A percentile compares a stretch with the other conserved stretches of the same genome.
phyloP scores from a whole-genome alignment of 495 filamentous ascomycete genomes.

The Chaetomidium leptoderma region DNA sequence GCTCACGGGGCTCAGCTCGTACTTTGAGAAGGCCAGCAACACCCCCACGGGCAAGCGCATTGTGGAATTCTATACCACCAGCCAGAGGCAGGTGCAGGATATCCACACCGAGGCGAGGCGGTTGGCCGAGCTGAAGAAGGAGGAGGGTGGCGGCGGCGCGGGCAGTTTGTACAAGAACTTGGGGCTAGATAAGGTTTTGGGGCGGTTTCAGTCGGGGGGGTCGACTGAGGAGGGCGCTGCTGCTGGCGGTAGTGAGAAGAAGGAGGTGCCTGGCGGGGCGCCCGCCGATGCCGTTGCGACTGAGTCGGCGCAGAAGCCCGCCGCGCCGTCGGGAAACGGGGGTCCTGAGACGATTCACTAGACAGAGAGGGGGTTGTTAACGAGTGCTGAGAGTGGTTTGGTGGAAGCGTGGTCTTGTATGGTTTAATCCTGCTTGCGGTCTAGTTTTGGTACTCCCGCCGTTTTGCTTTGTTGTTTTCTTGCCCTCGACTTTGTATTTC shows the following conservation, averaged over 20 bases:
- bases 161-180: slow-evolving; percentile 43
- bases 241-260: slow-evolving; percentile 6
- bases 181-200: slow-evolving; percentile 37
- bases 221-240: background rate
- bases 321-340: slow-evolving; percentile 1
- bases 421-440: background rate
- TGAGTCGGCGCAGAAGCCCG: slow-evolving; percentile 14
- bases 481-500: background rate
- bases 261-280: slow-evolving; percentile 17
- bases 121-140: slow-evolving; percentile 80
- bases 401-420: background rate
- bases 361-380: background rate
- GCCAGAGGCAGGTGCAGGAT: slow-evolving; percentile 81
- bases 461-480: background rate
- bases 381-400: background rate
- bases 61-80: slow-evolving; percentile 75
- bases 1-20: slow-evolving; percentile 60
- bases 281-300: slow-evolving; percentile 10
- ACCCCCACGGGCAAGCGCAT: slow-evolving; percentile 84
- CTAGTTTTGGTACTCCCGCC: background rate
- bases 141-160: slow-evolving; percentile 55
- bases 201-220: background rate
- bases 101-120: slow-evolving; percentile 86
- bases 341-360: slow-evolving; percentile 15
- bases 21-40: slow-evolving; percentile 87